Evolutionary conservation across 2,329 filamentous ascomycete genomes (phyloP), one percentile per base, ranked within the genome.

Genomic region (Chlorencoelia australis): DNA sequence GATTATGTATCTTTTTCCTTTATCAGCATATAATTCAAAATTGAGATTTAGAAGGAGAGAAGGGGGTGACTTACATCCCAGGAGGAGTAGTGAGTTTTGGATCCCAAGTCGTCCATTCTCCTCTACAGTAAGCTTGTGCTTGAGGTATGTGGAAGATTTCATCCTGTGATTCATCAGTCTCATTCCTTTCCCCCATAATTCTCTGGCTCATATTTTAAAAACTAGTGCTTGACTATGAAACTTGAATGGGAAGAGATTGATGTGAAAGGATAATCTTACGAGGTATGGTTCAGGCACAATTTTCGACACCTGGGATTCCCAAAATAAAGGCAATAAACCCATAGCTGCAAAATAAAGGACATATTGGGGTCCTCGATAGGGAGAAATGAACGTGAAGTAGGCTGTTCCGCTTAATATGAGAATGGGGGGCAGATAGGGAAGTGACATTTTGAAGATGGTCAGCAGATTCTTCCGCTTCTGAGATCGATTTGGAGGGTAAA

Each of bases 1-100:
- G 4, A 71, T 44, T 11, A 67, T 46, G 42, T 73, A 73, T 5
- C 67, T 72, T 33, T 14, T 30, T 29, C 53, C 52, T 9, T 58
- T 33, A 35, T 33, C 33, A 30, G 34, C 17, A n/a, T 14, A n/a
- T n/a, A n/a, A n/a, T n/a, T n/a, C n/a, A n/a, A n/a, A n/a, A n/a
- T n/a, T n/a, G n/a, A n/a, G n/a, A n/a, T 6, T 24, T 26, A 13
- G 7, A 10, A 30, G 4, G 11, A 21, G 15, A 52, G 9, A 28
- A 48, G n/a, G 37, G 55, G 53, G 15, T 52, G 37, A 59, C 67
- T 57, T 67, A 86, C 64, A 98, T 64, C 21, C 88, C 91, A 0
- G 91, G 89, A 1, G 91, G 91, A 1, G 91, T 98, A 0, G 91
- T 98, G 55, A 98, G 91, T 58, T 96, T 98, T 41, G 89, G 81